Base-by-base conservation (phyloP, 2,329 filamentous ascomycete genomes). In the Claviceps quebecensis region DNA sequence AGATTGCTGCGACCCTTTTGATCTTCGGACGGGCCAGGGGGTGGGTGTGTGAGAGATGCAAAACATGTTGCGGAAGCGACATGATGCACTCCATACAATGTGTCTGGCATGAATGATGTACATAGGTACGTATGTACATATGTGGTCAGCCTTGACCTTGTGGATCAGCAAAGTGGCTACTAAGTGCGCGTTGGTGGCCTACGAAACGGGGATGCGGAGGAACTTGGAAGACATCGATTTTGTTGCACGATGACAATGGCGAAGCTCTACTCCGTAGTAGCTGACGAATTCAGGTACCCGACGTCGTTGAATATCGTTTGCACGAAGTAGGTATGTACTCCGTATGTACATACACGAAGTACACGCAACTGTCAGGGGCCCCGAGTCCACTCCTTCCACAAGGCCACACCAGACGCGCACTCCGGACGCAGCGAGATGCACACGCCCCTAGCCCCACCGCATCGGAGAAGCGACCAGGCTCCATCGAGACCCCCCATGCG, bases 401-500 rank as follows among this genome's bases (percentile, higher is more conserved):
- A 5, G 17, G 39, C 40, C 46, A 44, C 23, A 23, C 23, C 23
- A 47, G 19, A 39, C 22, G 23, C n/a, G 14, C 46, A 39, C 36
- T 1, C 45, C 23, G 14, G 22, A 29, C 22, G 23, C 43, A 16
- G 8, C 44, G n/a, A 19, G 16, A 45, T 40, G 34, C 50, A 45
- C 50, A 45, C 47, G 22, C 51, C 51, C 47, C 36, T 41, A 37
- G 45, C 47, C 45, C 52, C 52, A 50, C 38, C 22, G 48, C 48
- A 50, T 53, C 48, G 52, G 48, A 48, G 38, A 47, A 45, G 48
- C 39, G 40, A 45, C 44, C 38, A 50, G 44, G 41, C 13, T n/a
- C 47, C 29, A 46, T 41, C 37, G 19, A 34, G 39, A 36, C 40
- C 39, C 39, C 29, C 29, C 45, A 44, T 49, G 48, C 48, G 48